Evolutionary conservation across 192 early-diverging fungal genomes (phyloP).

Genomic region (Piromyces sp.): DNA sequence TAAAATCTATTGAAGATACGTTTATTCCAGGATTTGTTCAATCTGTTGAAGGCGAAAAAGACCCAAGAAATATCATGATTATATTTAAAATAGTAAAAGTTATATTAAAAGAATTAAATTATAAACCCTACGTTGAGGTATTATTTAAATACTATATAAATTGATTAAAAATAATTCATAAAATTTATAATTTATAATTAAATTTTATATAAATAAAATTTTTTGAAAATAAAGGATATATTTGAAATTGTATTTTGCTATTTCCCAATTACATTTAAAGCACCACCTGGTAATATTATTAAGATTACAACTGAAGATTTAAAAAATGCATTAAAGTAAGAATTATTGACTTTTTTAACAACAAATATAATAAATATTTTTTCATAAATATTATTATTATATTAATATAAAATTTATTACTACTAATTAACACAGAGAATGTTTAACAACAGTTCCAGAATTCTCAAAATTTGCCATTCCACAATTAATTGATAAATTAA

Average conservation of each 20-base stretch:
- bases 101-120: slow-evolving; percentile 62
- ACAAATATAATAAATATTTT: slow-evolving; percentile 1
- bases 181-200: too few species aligned
- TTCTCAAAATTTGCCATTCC: slow-evolving; percentile 72
- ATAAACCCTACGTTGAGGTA: slow-evolving; percentile 58
- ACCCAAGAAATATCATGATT: slow-evolving; percentile 82
- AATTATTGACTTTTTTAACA: background rate
- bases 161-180: too few species aligned
- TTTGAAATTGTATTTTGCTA: slow-evolving; percentile 98
- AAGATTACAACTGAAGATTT: slow-evolving; percentile 87
- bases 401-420: too few species aligned
- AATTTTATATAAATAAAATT: slow-evolving; percentile 2
- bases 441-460: slow-evolving; percentile 57
- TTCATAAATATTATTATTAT: too few species aligned
- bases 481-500: slow-evolving; percentile 75
- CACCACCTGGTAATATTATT: slow-evolving; percentile 83
- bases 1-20: slow-evolving; percentile 42
- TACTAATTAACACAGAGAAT: slow-evolving; percentile 31
- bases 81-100: slow-evolving; percentile 59
- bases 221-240: slow-evolving; percentile 29
- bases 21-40: slow-evolving; percentile 75
- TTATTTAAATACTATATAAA: too few species aligned
- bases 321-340: slow-evolving; percentile 52
- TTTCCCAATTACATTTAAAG: slow-evolving; percentile 97
- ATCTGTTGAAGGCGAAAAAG: slow-evolving; percentile 93